Percentiles rank a stretch among this genome's conserved stretches.
Evolutionary conservation across 2,329 filamentous ascomycete genomes (phyloP).

Genomic region (Fusarium temperatum): DNA sequence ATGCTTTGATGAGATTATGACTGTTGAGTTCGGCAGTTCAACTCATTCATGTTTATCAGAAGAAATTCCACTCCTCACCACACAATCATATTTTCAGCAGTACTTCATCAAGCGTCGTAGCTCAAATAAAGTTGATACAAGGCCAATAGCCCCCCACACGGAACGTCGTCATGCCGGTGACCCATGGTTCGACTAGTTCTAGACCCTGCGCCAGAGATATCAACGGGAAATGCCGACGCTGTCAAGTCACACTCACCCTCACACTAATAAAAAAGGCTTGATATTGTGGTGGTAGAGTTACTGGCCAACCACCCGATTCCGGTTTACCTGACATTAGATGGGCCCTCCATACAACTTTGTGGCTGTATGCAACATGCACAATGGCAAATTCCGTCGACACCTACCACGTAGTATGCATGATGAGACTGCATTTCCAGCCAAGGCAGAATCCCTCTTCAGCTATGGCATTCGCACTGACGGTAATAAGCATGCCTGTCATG

Average conservation of each 20-base stretch:
- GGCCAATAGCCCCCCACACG: slow-evolving; percentile 8
- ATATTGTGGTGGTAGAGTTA: slow-evolving; percentile 28
- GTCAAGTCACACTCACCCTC: slow-evolving; percentile 4
- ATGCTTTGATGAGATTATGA: not conserved
- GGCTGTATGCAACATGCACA: slow-evolving; percentile 7
- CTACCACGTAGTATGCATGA: slow-evolving; percentile 22
- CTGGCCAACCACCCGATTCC: slow-evolving; percentile 6
- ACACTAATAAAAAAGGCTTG: slow-evolving; percentile 9
- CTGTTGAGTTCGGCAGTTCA: not conserved
- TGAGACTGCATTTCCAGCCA: slow-evolving; percentile 19
- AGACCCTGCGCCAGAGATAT: slow-evolving; percentile 5
- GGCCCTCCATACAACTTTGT: not conserved
- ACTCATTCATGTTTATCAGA: not conserved
- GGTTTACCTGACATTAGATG: slow-evolving; percentile 5
- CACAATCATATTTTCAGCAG: not conserved
- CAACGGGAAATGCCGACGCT: slow-evolving; percentile 24
- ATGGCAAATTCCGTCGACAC: slow-evolving; percentile 19
- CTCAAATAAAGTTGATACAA: slow-evolving; percentile 3
- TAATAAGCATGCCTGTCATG: not conserved
- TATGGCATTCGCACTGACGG: not conserved
- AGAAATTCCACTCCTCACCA: not conserved
- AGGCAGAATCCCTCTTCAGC: slow-evolving; percentile 18
- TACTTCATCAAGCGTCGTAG: not conserved
- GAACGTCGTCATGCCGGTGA: slow-evolving; percentile 14
- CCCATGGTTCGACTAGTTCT: slow-evolving; percentile 10